Base-by-base conservation (phyloP, 1,139 yeast genomes). In the Saccharomyces pastorianus region DNA sequence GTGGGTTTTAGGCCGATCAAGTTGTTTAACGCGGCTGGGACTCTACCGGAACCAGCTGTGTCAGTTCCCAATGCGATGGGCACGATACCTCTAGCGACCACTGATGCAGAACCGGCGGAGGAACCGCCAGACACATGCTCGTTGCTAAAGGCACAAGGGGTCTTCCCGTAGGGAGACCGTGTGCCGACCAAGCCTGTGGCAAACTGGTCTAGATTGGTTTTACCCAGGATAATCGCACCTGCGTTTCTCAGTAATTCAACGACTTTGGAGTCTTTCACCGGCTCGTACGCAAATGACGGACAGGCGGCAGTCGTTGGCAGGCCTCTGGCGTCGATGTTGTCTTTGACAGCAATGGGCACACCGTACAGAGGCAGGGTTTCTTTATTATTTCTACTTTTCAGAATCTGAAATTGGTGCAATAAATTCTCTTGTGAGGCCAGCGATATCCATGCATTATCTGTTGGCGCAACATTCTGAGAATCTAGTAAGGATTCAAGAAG, bases 21-120 rank as follows among this genome's bases (percentile, higher is more conserved):
- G 69, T 91, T 91, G 76, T 93, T 93, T 62, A 91, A 77, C 25
- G 90, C 93, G n/a, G 98, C 98, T 27, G 99, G 99, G 31, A 93
- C 98, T 66, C 98, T 80, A 50, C 97, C 97, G 11, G 96, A 88
- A 26, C 99, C 99, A n/a, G 98, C 98, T 47, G 99, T 93, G 67
- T 93, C 99, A 6, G 98, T 91, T 50, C 98, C 98, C 62, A 93
- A 76, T 2, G 96, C 78, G 52, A 91, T 65, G 27, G 98, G 96
- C 17, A 88, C 96, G 54, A 85, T 77, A 54, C 98, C 98, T 61
- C 90, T 77, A 17, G 90, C 90, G 23, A 89, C 97, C 29, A 85
- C 93, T n/a, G 85, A 83, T 5, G 96, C 95, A 25, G 96, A 88
- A n/a, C 99, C 99, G 1, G 97, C 89, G 32, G 95, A 85, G 6